Percentiles rank a stretch among this genome's conserved stretches.
These are phyloP conservation scores for Nymphaea thermarum DNA, from an alignment of 164 flowering plant species.

Conservation along the genomic window DNA sequence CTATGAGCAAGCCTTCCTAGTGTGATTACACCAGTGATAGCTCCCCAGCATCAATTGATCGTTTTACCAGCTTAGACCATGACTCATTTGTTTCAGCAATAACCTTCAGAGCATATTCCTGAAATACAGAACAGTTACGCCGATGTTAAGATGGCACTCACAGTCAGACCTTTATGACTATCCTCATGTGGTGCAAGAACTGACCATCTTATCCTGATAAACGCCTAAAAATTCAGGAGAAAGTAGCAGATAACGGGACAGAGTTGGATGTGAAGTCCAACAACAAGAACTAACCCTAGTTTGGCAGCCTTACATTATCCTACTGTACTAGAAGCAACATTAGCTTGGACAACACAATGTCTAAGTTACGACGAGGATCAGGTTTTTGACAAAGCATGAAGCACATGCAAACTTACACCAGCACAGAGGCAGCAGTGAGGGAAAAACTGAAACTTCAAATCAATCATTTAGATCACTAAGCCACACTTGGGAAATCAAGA, in stretches of 20 bases:
- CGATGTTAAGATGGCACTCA: neutral
- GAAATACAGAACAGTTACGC: slow-evolving; percentile 6
- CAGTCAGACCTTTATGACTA: neutral
- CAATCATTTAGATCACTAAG: too few relatives aligned
- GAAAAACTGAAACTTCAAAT: too few relatives aligned
- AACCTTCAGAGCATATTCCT: slow-evolving; percentile 86
- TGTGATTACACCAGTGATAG: slow-evolving; percentile 61
- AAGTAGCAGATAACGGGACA: neutral
- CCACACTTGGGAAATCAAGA: too few relatives aligned
- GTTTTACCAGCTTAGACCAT: slow-evolving; percentile 86
- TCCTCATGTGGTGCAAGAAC: neutral
- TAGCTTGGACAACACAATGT: neutral
- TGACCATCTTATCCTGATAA: neutral
- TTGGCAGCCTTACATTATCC: neutral
- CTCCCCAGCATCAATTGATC: slow-evolving; percentile 68
- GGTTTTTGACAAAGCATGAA: too few relatives aligned
- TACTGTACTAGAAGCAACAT: neutral
- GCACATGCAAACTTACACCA: too few relatives aligned
- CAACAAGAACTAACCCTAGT: neutral
- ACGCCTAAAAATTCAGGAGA: neutral
- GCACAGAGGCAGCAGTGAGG: too few relatives aligned
- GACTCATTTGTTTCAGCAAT: slow-evolving; percentile 78
- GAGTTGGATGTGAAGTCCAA: neutral
- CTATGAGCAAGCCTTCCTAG: neutral
- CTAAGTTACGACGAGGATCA: too few relatives aligned